Evolutionary conservation across 768 basidiomycete species (phyloP).

Genomic region (Suillus lakei): DNA sequence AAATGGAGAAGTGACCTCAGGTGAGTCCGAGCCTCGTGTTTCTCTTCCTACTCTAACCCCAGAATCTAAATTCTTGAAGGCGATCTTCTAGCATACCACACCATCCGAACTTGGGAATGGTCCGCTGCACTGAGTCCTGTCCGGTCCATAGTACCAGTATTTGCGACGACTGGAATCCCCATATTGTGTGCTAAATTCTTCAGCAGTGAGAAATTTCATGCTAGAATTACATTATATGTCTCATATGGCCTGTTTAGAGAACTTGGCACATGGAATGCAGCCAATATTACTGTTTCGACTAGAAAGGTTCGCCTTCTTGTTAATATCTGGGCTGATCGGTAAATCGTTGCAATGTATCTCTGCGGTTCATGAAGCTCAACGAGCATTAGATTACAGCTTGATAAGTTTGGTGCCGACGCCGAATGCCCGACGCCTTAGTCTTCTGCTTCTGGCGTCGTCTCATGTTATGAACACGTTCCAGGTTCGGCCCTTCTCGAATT

Average conservation of each 20-base stretch:
- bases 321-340: slow-evolving; percentile 40
- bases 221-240: background rate
- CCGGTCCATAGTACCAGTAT: slow-evolving; percentile 39
- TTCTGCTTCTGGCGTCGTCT: slow-evolving; percentile 40
- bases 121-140: slow-evolving; percentile 35
- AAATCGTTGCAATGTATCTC: slow-evolving; percentile 4
- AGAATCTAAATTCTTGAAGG: slow-evolving; percentile 22
- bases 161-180: slow-evolving; percentile 39
- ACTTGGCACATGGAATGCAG: slow-evolving; percentile 6
- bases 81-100: slow-evolving; percentile 30
- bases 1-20: slow-evolving; percentile 43
- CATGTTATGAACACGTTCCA: slow-evolving; percentile 43
- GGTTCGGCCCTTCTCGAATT: slow-evolving; percentile 45
- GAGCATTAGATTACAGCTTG: slow-evolving; percentile 28
- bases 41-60: slow-evolving; percentile 12
- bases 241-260: slow-evolving; percentile 19
- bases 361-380: slow-evolving; percentile 10
- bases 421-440: slow-evolving; percentile 21
- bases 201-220: slow-evolving; percentile 26
- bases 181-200: slow-evolving; percentile 22
- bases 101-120: slow-evolving; percentile 45
- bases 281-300: slow-evolving; percentile 30
- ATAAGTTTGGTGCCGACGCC: slow-evolving; percentile 25
- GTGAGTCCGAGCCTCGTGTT: slow-evolving; percentile 22
- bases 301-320: slow-evolving; percentile 36